Evolutionary conservation across 139 green algal species (phyloP).

Genomic region (Diplosphaera chodatii): DNA sequence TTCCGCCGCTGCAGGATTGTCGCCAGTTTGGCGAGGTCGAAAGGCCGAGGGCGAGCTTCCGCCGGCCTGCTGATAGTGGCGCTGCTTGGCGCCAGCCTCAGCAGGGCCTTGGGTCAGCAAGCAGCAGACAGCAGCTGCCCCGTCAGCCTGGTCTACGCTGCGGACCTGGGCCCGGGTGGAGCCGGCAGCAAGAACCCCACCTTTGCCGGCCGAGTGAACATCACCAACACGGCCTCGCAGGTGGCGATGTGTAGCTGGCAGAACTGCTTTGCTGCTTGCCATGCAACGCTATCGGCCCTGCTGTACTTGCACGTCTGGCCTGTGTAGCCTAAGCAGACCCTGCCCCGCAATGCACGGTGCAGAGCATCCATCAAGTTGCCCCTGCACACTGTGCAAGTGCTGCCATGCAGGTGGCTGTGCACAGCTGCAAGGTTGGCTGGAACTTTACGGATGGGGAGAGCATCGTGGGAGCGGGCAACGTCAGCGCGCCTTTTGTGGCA

Average conservation of each 20-base stretch:
- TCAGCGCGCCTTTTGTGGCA: neutral
- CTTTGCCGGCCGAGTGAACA: neutral
- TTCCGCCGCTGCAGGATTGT: neutral
- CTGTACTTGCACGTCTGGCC: too few species aligned
- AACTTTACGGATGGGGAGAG: neutral
- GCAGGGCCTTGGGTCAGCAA: neutral
- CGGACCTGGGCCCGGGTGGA: neutral
- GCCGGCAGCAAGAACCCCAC: neutral
- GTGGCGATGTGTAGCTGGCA: too few species aligned
- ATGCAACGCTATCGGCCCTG: too few species aligned
- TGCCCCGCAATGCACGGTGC: too few species aligned
- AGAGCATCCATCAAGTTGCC: too few species aligned
- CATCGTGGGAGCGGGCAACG: neutral
- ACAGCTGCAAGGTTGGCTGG: neutral
- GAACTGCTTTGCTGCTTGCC: too few species aligned
- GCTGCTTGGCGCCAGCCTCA: neutral
- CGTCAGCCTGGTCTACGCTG: neutral
- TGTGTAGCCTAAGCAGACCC: too few species aligned
- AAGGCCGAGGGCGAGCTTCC: too few species aligned
- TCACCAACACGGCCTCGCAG: neutral
- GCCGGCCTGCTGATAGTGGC: neutral
- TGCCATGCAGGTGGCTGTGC: neutral
- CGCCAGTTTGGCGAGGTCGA: too few species aligned
- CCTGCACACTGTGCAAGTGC: too few species aligned
- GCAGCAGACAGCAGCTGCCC: neutral